phyloP scores from a whole-genome alignment of 176 grass and related monocot genomes.

The Eleusine coracana region DNA sequence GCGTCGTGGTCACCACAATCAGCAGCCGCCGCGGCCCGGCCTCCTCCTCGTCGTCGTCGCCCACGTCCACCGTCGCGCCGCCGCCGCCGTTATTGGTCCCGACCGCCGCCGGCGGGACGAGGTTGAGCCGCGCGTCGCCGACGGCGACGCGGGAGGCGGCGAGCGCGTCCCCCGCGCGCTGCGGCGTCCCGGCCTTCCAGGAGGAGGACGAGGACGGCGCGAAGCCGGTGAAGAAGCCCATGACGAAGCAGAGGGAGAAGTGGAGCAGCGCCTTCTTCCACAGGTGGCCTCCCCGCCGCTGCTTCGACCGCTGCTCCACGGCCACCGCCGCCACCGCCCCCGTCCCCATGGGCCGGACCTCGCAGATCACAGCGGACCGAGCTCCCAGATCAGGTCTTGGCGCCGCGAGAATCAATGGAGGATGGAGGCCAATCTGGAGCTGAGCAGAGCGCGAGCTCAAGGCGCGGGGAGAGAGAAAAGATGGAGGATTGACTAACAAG shows the following conservation, averaged over 20 bases:
- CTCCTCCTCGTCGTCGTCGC: slow-evolving; percentile 35
- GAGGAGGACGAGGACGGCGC: slow-evolving; percentile 59
- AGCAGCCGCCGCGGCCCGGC: slow-evolving; percentile 46
- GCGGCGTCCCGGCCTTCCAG: slow-evolving; percentile 24
- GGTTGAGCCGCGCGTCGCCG: slow-evolving; percentile 30
- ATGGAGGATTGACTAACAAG: neutral
- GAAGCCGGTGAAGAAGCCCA: slow-evolving; percentile 99
- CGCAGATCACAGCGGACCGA: slow-evolving; percentile 27
- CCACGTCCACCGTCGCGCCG: slow-evolving; percentile 43
- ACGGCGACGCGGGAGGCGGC: slow-evolving; percentile 33
- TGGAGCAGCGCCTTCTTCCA: slow-evolving; percentile 97
- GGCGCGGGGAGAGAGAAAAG: neutral
- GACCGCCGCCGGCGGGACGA: neutral
- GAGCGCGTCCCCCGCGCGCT: slow-evolving; percentile 16
- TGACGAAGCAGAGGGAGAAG: slow-evolving; percentile 97
- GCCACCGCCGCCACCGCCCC: slow-evolving; percentile 33
- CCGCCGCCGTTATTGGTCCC: neutral
- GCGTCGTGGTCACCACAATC: slow-evolving; percentile 86
- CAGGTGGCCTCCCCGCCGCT: slow-evolving; percentile 57
- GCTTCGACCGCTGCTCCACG: slow-evolving; percentile 56
- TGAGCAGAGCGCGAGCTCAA: neutral
- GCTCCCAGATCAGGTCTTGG: slow-evolving; percentile 22
- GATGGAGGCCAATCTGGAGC: neutral
- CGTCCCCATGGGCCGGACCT: slow-evolving; percentile 40
- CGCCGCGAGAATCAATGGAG: neutral